A percentile compares a stretch with the other conserved stretches of the same genome.
phyloP scores from a whole-genome alignment of 352 stramenopile species.

The Phytophthora fragariaefolia region DNA sequence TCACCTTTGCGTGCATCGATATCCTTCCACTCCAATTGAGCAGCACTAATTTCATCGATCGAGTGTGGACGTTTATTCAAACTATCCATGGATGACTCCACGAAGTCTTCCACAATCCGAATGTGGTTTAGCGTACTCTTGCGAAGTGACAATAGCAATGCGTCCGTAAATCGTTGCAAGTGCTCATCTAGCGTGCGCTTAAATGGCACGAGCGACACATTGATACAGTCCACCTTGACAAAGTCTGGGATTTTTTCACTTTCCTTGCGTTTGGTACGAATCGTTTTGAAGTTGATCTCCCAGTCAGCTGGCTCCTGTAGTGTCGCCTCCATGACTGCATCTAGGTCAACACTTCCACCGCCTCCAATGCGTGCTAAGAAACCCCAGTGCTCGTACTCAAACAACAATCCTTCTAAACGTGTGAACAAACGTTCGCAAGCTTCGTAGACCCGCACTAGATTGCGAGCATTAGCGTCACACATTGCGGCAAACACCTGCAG shows the following conservation, averaged over 20 bases:
- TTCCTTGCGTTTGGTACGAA: constrained; percentile 92
- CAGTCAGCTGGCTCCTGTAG: constrained; percentile 80
- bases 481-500: constrained; percentile 88
- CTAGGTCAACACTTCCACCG: constrained; percentile 63
- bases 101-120: constrained; percentile 88
- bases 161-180: constrained; percentile 87
- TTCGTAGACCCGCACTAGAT: constrained; percentile 90
- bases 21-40: constrained; percentile 92
- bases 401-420: constrained; percentile 70
- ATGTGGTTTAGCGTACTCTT: constrained; percentile 85
- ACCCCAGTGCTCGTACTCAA: constrained; percentile 88
- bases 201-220: constrained; percentile 87
- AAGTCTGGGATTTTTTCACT: constrained; percentile 93
- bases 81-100: constrained; percentile 89
- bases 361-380: constrained; percentile 57
- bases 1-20: constrained; percentile 74
- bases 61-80: constrained; percentile 90
- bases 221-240: constrained; percentile 92
- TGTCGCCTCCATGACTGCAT: constrained; percentile 80
- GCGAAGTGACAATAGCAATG: constrained; percentile 83
- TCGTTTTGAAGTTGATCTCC: constrained; percentile 91
- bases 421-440: constrained; percentile 93
- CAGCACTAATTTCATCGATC: constrained; percentile 92
- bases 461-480: constrained; percentile 87
- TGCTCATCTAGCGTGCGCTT: constrained; percentile 90